phyloP scores from a whole-genome alignment of 2,329 filamentous ascomycete species.

The Colletotrichum incanum region DNA sequence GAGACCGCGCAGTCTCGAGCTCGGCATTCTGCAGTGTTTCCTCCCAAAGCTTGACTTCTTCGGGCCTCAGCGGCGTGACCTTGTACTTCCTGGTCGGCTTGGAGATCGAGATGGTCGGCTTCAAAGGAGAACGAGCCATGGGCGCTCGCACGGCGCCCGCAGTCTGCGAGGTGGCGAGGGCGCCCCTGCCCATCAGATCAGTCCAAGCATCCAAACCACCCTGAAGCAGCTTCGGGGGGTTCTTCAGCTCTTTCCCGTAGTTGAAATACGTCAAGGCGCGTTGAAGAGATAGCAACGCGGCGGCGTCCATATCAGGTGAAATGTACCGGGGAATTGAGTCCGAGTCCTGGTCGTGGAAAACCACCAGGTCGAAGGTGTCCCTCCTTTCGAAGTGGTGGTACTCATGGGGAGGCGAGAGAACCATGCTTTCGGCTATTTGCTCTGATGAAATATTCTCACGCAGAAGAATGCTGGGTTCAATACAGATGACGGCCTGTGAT shows the following conservation, averaged over 20 bases:
- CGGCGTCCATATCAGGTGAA: conserved; percentile 58
- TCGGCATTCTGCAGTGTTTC: conserved; percentile 80
- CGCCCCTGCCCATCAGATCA: conserved; percentile 82
- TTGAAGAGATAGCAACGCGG: conserved; percentile 79
- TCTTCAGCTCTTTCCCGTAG: conserved; percentile 80
- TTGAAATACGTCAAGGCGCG: conserved; percentile 89
- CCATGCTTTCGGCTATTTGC: conserved; percentile 76
- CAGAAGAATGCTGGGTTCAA: conserved; percentile 84
- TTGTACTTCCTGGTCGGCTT: conserved; percentile 61
- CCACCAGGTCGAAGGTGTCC: conserved; percentile 86
- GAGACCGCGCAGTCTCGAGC: conserved; percentile 64
- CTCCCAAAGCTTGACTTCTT: conserved; percentile 87
- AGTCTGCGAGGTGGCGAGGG: conserved; percentile 64
- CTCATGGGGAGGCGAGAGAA: conserved; percentile 82
- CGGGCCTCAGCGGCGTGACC: conserved; percentile 80
- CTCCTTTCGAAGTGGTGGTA: conserved; percentile 80
- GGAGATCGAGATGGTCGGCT: conserved; percentile 40
- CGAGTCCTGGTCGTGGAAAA: conserved; percentile 88
- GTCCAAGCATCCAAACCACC: conserved; percentile 92
- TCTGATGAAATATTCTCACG: conserved; percentile 77
- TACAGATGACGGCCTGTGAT: conserved; percentile 86
- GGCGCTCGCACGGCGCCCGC: conserved; percentile 42
- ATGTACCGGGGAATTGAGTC: conserved; percentile 61
- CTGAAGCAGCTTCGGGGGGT: conserved; percentile 81
- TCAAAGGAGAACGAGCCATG: conserved; percentile 27